Evolutionary conservation across 139 green algal genomes (phyloP).

Genomic region (Picochlorum sp.): DNA sequence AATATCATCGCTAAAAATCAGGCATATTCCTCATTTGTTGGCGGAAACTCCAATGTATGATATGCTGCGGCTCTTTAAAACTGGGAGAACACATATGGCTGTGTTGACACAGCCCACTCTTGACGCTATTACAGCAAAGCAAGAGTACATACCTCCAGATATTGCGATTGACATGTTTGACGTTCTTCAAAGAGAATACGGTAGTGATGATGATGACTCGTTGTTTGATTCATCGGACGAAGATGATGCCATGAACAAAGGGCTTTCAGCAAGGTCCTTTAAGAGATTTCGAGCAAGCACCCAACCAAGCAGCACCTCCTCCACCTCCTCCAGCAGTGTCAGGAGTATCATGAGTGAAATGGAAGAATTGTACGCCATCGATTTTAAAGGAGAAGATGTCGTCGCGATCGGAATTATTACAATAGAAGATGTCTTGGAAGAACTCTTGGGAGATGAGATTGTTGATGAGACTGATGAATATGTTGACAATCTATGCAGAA

Average conservation of each 20-base stretch:
- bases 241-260: not conserved
- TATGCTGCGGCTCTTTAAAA: conserved; percentile 87
- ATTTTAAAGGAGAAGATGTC: conserved; percentile 13
- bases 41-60: conserved; percentile 70
- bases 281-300: too few relatives aligned
- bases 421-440: conserved; percentile 55
- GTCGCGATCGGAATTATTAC: conserved; percentile 54
- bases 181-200: not conserved
- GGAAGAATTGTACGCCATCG: conserved; percentile 2
- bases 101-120: conserved; percentile 51
- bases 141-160: not conserved
- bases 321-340: not conserved
- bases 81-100: conserved; percentile 79
- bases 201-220: too few relatives aligned
- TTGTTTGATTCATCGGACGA: too few relatives aligned
- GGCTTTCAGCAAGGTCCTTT: not conserved
- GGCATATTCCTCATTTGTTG: conserved; percentile 31
- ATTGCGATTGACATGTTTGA: conserved; percentile 2
- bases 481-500: conserved; percentile 63
- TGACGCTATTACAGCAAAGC: conserved; percentile 1
- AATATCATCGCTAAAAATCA: conserved; percentile 27
- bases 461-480: conserved; percentile 57
- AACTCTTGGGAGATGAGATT: conserved; percentile 44
- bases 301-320: not conserved
- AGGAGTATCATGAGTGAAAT: not conserved